phyloP scores from a whole-genome alignment of 2,329 filamentous ascomycete genomes.

The Fusarium sp. region DNA sequence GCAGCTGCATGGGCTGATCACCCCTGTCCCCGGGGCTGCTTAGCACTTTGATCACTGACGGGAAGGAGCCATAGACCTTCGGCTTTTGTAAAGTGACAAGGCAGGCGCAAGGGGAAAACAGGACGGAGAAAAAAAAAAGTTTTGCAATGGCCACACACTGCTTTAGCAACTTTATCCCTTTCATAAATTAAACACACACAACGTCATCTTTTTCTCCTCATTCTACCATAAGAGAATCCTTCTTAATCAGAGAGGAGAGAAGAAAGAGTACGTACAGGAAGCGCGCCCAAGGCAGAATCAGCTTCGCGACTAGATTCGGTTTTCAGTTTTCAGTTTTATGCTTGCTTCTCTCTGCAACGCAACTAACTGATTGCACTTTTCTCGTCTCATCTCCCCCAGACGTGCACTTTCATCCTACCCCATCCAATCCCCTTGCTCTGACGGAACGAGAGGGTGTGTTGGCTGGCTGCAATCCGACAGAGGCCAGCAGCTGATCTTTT shows the following conservation, averaged over 20 bases:
- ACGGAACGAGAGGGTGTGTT: conserved; percentile 35
- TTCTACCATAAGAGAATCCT: neutral
- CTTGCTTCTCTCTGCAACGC: conserved; percentile 15
- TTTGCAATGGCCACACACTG: conserved; percentile 25
- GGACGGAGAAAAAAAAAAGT: conserved; percentile 27
- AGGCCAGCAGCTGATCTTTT: conserved; percentile 32
- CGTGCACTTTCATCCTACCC: conserved; percentile 35
- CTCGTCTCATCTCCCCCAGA: conserved; percentile 39
- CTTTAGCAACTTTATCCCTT: conserved; percentile 9
- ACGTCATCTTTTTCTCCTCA: conserved; percentile 14
- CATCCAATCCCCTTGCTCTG: conserved; percentile 37
- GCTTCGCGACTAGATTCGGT: neutral
- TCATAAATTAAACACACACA: conserved; percentile 6
- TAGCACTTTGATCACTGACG: conserved; percentile 38
- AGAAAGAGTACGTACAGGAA: neutral
- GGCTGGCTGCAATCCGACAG: conserved; percentile 35
- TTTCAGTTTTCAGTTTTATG: neutral
- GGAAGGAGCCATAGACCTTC: conserved; percentile 35
- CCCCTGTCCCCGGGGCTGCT: conserved; percentile 23
- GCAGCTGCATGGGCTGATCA: conserved; percentile 44
- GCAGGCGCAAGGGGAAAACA: conserved; percentile 17
- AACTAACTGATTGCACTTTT: conserved; percentile 13
- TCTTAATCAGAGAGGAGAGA: neutral
- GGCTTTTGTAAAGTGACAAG: conserved; percentile 25
- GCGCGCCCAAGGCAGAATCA: conserved; percentile 15